These are phyloP conservation scores for Capronia epimyces DNA, from an alignment of 2,329 filamentous ascomycete species.

Conservation along the genomic window DNA sequence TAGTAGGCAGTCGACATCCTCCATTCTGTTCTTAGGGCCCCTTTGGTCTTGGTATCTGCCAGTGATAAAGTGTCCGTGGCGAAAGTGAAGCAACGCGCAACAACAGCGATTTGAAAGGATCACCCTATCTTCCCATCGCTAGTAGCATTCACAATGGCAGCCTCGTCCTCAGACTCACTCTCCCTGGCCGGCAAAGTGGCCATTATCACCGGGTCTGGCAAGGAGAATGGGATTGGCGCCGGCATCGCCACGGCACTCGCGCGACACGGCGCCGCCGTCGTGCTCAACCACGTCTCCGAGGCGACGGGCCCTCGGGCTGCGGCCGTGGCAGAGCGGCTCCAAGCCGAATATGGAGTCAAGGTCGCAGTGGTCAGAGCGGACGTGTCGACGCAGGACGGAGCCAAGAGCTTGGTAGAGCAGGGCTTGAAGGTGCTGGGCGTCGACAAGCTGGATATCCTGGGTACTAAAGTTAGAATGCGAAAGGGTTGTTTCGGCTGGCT, in stretches of 20 bases:
- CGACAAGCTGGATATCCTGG: constrained; percentile 23
- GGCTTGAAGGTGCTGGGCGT: constrained; percentile 14
- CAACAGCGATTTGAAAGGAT: not conserved
- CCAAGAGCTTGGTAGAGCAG: constrained; percentile 10
- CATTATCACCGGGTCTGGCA: constrained; percentile 34
- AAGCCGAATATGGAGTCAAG: constrained; percentile 28
- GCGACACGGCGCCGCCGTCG: constrained; percentile 30
- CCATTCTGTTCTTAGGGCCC: no score
- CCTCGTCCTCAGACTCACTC: constrained; percentile 26
- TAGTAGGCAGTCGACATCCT: no score
- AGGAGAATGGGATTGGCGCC: constrained; percentile 34
- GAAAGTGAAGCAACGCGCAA: no score
- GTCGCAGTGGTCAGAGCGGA: constrained; percentile 14
- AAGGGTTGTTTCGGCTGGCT: constrained; percentile 13
- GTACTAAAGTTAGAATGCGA: constrained; percentile 13
- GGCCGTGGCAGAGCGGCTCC: constrained; percentile 22
- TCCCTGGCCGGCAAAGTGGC: constrained; percentile 33
- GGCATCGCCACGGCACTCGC: constrained; percentile 32
- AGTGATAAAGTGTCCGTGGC: no score
- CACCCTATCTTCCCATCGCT: not conserved
- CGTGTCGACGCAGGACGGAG: constrained; percentile 9
- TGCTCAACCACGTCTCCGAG: constrained; percentile 31
- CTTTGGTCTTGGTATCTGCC: no score
- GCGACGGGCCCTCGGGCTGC: constrained; percentile 29
- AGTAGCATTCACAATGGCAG: not conserved